Conservation (phyloP, 2,329 filamentous ascomycete species). For the Sclerotinia nivalis region DNA sequence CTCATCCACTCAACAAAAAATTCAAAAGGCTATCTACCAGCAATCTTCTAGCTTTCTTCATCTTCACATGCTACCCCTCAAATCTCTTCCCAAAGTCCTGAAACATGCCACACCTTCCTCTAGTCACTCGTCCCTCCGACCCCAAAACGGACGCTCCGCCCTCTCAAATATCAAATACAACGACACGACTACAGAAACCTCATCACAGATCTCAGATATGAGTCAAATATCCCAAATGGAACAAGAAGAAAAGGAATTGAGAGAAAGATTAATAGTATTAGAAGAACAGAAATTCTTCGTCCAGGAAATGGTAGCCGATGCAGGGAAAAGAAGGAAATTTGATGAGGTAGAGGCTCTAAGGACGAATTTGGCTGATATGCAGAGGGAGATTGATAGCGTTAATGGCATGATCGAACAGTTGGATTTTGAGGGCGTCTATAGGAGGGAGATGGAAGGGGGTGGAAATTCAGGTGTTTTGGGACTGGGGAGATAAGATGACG, state of each 20-base stretch:
- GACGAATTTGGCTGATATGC: conserved; percentile 65
- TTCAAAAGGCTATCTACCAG: conserved; percentile 69
- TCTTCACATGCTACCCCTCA: conserved; percentile 73
- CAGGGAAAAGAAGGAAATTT: conserved; percentile 65
- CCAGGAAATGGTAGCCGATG: conserved; percentile 67
- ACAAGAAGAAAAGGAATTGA: conserved; percentile 67
- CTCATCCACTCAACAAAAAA: conserved; percentile 61
- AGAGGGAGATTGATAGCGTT: conserved; percentile 63
- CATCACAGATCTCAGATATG: conserved; percentile 55
- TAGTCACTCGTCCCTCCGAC: conserved; percentile 24
- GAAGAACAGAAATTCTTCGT: conserved; percentile 76
- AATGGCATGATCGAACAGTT: conserved; percentile 58
- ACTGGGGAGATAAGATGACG: conserved; percentile 16
- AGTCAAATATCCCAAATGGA: conserved; percentile 64
- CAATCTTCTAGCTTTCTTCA: conserved; percentile 70
- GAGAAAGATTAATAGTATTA: conserved; percentile 66
- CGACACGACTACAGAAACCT: conserved; percentile 47
- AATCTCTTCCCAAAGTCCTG: conserved; percentile 58
- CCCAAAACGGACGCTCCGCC: conserved; percentile 42
- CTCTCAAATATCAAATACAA: conserved; percentile 62
- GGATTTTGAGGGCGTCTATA: conserved; percentile 46
- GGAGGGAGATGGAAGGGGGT: conserved; percentile 26
- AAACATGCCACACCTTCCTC: conserved; percentile 61
- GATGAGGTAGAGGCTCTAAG: conserved; percentile 67
- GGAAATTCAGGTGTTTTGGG: conserved; percentile 22